Percentiles rank a stretch among this genome's conserved stretches.
phyloP scores from a whole-genome alignment of 2,329 filamentous ascomycete genomes.

The Neoascochyta sp. region DNA sequence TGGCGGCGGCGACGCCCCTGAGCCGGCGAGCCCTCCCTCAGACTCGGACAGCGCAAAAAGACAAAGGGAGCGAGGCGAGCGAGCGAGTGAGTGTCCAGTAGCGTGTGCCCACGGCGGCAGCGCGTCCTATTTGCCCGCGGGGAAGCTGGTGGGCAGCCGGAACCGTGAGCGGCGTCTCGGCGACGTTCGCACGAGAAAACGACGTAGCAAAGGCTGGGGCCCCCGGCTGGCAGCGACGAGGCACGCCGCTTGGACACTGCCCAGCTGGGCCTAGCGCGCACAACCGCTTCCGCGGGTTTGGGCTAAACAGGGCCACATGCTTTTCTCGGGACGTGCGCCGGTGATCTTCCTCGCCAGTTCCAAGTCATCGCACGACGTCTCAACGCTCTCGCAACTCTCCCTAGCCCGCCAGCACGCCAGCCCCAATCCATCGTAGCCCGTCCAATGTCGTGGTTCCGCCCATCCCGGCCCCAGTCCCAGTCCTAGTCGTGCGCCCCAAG shows the following conservation, averaged over 20 bases:
- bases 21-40: too few species aligned
- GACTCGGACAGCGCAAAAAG: too few species aligned
- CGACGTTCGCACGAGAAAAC: conserved; percentile 29
- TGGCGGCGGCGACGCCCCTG: too few species aligned
- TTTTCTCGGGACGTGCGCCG: conserved; percentile 29
- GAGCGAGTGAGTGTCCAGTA: too few species aligned
- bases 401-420: conserved; percentile 28
- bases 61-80: too few species aligned
- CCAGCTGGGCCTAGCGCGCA: too few species aligned
- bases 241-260: too few species aligned
- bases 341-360: conserved; percentile 34
- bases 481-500: conserved; percentile 29
- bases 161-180: conserved; percentile 23
- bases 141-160: conserved; percentile 26
- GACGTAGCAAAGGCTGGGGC: neutral
- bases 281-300: conserved; percentile 28
- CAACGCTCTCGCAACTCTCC: conserved; percentile 34
- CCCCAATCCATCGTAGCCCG: conserved; percentile 29
- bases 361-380: conserved; percentile 30
- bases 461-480: conserved; percentile 29
- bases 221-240: too few species aligned
- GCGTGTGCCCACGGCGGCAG: conserved; percentile 17
- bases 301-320: conserved; percentile 22
- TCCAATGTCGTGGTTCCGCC: conserved; percentile 36
- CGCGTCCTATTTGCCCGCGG: conserved; percentile 29